phyloP scores from a whole-genome alignment of 805 yeast genomes.

The Scheffersomyces ergatensis region DNA sequence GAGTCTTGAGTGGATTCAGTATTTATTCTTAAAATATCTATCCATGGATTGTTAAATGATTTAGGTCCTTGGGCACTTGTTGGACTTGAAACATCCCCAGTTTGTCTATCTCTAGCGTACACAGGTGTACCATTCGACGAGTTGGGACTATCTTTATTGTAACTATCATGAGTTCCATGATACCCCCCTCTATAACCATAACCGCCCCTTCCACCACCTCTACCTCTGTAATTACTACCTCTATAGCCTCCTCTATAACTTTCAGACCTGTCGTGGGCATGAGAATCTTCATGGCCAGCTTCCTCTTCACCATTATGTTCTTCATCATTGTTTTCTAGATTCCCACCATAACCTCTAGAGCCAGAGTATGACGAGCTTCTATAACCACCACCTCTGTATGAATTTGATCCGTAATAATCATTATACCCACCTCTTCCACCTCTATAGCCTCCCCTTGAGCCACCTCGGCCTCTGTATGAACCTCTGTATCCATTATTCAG shows the following conservation, averaged over 20 bases:
- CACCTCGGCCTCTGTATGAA: constrained; percentile 13
- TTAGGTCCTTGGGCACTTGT: background rate
- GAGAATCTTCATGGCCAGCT: background rate
- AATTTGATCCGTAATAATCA: background rate
- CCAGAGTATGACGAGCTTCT: background rate
- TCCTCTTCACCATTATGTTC: constrained; percentile 1
- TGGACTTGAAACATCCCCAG: background rate
- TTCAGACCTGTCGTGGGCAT: constrained; percentile 1
- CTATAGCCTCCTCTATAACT: constrained; percentile 3
- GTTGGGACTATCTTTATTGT: constrained; percentile 1
- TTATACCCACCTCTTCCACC: constrained; percentile 14
- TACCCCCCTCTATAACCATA: constrained; percentile 6
- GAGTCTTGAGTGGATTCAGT: constrained; percentile 21
- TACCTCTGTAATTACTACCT: background rate
- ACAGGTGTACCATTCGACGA: constrained; percentile 3
- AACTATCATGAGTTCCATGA: constrained; percentile 4
- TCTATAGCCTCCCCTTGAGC: constrained; percentile 15
- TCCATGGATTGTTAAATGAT: constrained; percentile 29
- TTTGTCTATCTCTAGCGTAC: constrained; percentile 5
- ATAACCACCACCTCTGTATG: constrained; percentile 11
- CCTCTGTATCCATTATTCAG: constrained; percentile 13
- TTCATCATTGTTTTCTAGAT: constrained; percentile 1
- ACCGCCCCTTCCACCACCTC: constrained; percentile 7
- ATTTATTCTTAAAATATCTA: constrained; percentile 23
- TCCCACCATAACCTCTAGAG: background rate